phyloP scores from a whole-genome alignment of 148 eudicot species.

The Rheum nobile region DNA sequence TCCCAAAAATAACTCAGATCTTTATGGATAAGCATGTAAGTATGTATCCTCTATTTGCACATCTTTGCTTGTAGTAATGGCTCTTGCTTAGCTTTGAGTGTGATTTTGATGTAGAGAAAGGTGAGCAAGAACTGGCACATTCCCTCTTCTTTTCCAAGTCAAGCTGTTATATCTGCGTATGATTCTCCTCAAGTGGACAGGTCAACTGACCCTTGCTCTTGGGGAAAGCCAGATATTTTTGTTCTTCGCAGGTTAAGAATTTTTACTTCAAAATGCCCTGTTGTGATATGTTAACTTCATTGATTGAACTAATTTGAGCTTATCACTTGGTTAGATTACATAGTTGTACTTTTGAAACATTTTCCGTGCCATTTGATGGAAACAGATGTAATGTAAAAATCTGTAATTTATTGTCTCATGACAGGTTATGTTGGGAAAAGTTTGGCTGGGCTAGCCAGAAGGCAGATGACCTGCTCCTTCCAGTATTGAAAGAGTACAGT shows the following conservation, averaged over 20 bases:
- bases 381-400: background rate
- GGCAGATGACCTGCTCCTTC: slow-evolving; percentile 83
- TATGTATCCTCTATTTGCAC: slow-evolving; percentile 1
- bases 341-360: background rate
- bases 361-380: background rate
- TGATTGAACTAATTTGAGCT: background rate
- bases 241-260: slow-evolving; percentile 75
- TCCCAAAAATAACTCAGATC: slow-evolving; percentile 27
- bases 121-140: slow-evolving; percentile 99
- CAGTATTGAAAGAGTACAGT: slow-evolving; percentile 87
- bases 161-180: slow-evolving; percentile 75
- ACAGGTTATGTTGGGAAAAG: slow-evolving; percentile 89
- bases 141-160: slow-evolving; percentile 75
- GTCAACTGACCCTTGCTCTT: slow-evolving; percentile 82
- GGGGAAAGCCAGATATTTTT: slow-evolving; percentile 94
- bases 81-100: slow-evolving; percentile 4
- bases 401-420: slow-evolving; percentile 6
- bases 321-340: background rate
- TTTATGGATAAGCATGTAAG: slow-evolving; percentile 95
- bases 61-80: background rate
- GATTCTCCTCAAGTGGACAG: slow-evolving; percentile 85
- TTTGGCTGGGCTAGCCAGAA: slow-evolving; percentile 75
- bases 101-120: slow-evolving; percentile 58
- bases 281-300: background rate
- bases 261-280: background rate